phyloP scores from a whole-genome alignment of 202 grass and related monocot genomes.

The Schoenoplectus triqueter region DNA sequence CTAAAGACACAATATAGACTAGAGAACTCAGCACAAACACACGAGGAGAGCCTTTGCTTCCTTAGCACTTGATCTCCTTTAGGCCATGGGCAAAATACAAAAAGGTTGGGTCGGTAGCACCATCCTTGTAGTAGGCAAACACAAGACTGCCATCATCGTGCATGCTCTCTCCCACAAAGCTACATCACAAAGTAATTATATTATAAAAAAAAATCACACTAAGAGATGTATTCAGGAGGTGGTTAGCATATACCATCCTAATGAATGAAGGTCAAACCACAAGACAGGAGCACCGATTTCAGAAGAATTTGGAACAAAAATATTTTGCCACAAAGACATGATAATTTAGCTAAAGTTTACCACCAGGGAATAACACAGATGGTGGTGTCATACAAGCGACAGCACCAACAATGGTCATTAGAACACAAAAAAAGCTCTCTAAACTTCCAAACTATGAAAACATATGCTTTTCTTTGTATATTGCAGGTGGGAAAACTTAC shows the following conservation, averaged over 20 bases:
- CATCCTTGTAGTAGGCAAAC: conserved; percentile 82
- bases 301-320: not conserved
- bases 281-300: not conserved
- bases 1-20: conserved; percentile 33
- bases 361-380: too few relatives aligned
- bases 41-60: not conserved
- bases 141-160: conserved; percentile 57
- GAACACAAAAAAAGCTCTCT: not conserved
- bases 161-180: conserved; percentile 90
- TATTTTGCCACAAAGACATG: not conserved
- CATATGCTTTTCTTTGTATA: not conserved
- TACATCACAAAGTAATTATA: conserved; percentile 27
- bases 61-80: conserved; percentile 84
- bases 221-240: too few relatives aligned
- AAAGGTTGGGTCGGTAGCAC: conserved; percentile 63
- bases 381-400: not conserved
- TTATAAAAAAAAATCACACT: not conserved
- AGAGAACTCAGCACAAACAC: conserved; percentile 11
- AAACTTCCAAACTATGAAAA: not conserved
- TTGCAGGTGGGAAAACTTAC: conserved; percentile 48
- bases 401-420: not conserved
- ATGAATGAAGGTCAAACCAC: not conserved
- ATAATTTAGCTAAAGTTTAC: not conserved
- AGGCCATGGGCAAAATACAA: conserved; percentile 71
- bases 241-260: not conserved